phyloP scores from a whole-genome alignment of 2,329 filamentous ascomycete species.

The Metarhizium anisopliae region DNA sequence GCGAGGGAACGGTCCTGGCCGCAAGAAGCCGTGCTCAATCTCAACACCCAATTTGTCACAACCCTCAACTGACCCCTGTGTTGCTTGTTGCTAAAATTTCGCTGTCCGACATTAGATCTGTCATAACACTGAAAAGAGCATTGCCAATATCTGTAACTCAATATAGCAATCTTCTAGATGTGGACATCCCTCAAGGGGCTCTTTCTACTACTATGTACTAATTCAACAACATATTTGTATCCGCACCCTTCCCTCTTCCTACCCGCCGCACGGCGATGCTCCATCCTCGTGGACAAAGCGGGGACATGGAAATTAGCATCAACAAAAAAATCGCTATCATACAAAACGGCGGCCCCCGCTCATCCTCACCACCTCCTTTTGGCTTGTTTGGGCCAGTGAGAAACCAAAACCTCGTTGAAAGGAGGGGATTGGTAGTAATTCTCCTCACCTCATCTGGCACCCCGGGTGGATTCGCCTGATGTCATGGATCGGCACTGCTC shows the following conservation, averaged over 20 bases:
- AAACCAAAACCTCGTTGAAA: no score
- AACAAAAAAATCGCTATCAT: not conserved
- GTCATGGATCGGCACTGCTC: slow-evolving; percentile 22
- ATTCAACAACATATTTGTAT: no score
- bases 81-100: no score
- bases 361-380: not conserved
- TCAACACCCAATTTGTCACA: no score
- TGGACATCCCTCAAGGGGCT: not conserved
- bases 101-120: no score
- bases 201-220: no score
- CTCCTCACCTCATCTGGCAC: slow-evolving; percentile 5
- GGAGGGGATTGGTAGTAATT: slow-evolving; percentile 6
- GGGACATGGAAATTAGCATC: not conserved
- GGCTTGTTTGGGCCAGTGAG: no score
- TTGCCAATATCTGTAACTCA: not conserved
- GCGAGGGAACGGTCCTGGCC: no score
- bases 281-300: not conserved
- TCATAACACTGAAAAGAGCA: no score
- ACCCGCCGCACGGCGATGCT: not conserved
- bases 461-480: slow-evolving; percentile 17
- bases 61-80: no score
- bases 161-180: not conserved
- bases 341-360: not conserved
- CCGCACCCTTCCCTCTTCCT: not conserved
- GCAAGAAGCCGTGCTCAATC: no score